phyloP scores from a whole-genome alignment of 140 eudicot genomes.

The Bidens hawaiensis region DNA sequence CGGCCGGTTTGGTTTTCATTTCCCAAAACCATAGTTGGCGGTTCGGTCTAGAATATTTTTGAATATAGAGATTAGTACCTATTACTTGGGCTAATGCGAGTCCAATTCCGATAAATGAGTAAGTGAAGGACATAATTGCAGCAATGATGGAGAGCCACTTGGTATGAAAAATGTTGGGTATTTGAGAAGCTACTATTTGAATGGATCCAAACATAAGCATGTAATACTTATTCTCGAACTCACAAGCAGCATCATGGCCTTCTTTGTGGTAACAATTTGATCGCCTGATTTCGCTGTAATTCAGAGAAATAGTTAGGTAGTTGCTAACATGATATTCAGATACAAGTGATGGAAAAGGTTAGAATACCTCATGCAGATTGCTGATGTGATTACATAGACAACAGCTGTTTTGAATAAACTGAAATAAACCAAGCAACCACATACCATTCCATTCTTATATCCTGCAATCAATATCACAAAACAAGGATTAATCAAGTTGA shows the following conservation, averaged over 20 bases:
- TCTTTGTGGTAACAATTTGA: constrained; percentile 74
- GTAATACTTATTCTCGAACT: constrained; percentile 35
- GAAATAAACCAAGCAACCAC: constrained; percentile 41
- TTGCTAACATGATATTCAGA: too few species aligned
- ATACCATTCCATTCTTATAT: constrained; percentile 36
- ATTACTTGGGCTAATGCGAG: constrained; percentile 62
- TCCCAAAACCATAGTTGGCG: too few species aligned
- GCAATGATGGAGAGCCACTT: constrained; percentile 65
- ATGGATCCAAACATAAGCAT: constrained; percentile 62
- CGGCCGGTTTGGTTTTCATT: too few species aligned
- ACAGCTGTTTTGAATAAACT: constrained; percentile 46
- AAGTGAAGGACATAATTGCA: constrained; percentile 64
- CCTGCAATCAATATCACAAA: too few species aligned
- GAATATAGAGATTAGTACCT: constrained; percentile 32
- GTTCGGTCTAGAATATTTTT: too few species aligned
- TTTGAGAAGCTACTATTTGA: constrained; percentile 66
- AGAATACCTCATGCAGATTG: constrained; percentile 30
- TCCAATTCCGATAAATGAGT: constrained; percentile 53
- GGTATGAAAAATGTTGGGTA: constrained; percentile 65
- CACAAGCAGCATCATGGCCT: constrained; percentile 65
- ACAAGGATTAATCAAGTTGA: too few species aligned
- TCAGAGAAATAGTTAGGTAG: too few species aligned
- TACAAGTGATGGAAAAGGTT: too few species aligned
- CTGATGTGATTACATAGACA: constrained; percentile 38
- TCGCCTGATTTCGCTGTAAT: constrained; percentile 52